Evolutionary conservation across 2,329 filamentous ascomycete species (phyloP).

Genomic region (Chaetomium olivaceum): DNA sequence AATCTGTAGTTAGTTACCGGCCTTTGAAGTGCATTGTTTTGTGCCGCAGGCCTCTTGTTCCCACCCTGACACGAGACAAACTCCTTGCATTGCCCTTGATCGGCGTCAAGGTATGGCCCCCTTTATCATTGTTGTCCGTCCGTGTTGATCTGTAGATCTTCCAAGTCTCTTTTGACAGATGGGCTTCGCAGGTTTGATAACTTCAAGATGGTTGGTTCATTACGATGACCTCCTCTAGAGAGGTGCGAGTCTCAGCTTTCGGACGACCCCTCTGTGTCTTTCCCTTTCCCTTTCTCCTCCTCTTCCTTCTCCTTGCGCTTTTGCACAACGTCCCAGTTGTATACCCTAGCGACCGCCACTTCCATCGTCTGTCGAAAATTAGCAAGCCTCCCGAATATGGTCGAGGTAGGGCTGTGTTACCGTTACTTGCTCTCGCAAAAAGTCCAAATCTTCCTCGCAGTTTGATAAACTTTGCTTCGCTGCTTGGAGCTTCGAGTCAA

Average conservation of each 20-base stretch:
- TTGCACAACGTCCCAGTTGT: slow-evolving; percentile 98
- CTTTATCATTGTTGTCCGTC: too few relatives aligned
- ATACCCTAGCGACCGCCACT: slow-evolving; percentile 93
- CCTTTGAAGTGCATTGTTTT: neutral
- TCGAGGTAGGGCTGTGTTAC: slow-evolving; percentile 42
- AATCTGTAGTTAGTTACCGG: too few relatives aligned
- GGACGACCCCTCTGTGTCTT: slow-evolving; percentile 33
- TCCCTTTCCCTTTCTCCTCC: slow-evolving; percentile 51
- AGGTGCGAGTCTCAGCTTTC: slow-evolving; percentile 20
- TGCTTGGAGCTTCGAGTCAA: slow-evolving; percentile 73
- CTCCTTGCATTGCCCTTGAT: neutral
- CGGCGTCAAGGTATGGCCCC: neutral
- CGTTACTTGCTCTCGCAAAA: slow-evolving; percentile 93
- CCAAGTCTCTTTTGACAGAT: neutral
- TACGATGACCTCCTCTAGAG: neutral
- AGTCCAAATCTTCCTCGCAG: slow-evolving; percentile 95
- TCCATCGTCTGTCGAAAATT: slow-evolving; percentile 74
- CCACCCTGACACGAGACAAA: neutral
- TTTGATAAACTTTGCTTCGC: slow-evolving; percentile 80
- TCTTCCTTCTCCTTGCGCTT: slow-evolving; percentile 85
- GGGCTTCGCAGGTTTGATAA: neutral
- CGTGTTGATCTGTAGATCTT: neutral
- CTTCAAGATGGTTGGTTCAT: neutral
- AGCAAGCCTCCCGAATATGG: neutral
- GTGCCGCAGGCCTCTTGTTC: neutral